Percentiles rank a stretch among this genome's conserved stretches.
phyloP scores from a whole-genome alignment of 768 basidiomycete genomes.

The Panaeolus cyanescens region DNA sequence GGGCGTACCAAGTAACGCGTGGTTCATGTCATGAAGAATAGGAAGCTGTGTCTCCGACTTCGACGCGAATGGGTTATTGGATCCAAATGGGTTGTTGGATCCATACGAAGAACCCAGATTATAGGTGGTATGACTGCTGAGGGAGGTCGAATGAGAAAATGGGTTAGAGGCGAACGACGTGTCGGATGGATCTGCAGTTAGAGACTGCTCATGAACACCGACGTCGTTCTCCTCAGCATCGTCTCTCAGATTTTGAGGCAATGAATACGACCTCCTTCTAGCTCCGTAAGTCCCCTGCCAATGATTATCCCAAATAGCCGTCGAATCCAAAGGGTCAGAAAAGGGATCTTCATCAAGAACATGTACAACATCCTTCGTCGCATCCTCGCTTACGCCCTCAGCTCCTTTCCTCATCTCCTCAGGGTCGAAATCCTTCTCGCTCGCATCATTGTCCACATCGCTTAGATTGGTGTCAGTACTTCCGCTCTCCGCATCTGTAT shows the following conservation, averaged over 20 bases:
- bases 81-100: not conserved
- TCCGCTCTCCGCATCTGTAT: too few relatives aligned
- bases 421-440: constrained; percentile 1
- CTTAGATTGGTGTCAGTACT: not conserved
- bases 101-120: not conserved
- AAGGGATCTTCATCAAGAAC: not conserved
- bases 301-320: not conserved
- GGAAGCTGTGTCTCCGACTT: not conserved
- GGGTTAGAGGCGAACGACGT: not conserved
- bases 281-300: not conserved
- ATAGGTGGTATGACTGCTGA: not conserved
- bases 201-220: not conserved
- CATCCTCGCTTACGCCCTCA: not conserved
- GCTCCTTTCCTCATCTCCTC: not conserved
- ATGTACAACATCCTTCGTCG: too few relatives aligned
- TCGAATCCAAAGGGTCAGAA: not conserved
- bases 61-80: not conserved
- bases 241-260: not conserved
- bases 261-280: not conserved
- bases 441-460: not conserved
- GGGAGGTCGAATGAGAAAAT: not conserved
- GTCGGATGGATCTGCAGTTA: not conserved
- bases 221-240: not conserved
- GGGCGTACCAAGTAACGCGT: not conserved
- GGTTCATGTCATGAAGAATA: not conserved